Conservation (phyloP, 2,329 filamentous ascomycete genomes). For the Rhynchosporium agropyri region DNA sequence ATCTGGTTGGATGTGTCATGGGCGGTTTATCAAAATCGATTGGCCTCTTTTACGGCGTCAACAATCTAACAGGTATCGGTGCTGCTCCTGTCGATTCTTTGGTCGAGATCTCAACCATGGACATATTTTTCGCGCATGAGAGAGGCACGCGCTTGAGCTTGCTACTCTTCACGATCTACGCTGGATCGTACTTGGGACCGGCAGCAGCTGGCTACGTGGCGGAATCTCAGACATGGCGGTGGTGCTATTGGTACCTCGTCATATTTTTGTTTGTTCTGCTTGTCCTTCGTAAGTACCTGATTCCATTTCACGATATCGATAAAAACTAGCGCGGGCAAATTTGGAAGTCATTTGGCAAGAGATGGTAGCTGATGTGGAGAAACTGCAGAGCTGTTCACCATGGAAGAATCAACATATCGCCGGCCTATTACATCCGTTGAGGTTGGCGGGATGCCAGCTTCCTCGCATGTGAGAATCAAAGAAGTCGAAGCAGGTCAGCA, state of each 20-base stretch:
- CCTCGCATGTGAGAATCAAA: background rate
- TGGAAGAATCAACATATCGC: slow-evolving; percentile 22
- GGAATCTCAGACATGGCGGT: slow-evolving; percentile 23
- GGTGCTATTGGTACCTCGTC: slow-evolving; percentile 26
- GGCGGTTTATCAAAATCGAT: slow-evolving; percentile 23
- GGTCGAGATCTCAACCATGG: slow-evolving; percentile 27
- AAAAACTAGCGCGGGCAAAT: background rate
- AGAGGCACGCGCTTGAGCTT: slow-evolving; percentile 24
- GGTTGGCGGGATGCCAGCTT: slow-evolving; percentile 1
- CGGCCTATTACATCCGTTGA: slow-evolving; percentile 8
- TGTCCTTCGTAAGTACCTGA: slow-evolving; percentile 8
- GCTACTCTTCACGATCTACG: slow-evolving; percentile 20
- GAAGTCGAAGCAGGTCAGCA: background rate
- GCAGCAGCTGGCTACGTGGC: slow-evolving; percentile 27
- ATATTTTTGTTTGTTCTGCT: slow-evolving; percentile 23
- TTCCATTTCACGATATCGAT: background rate
- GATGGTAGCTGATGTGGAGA: background rate
- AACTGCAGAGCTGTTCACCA: slow-evolving; percentile 16
- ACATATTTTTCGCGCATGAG: slow-evolving; percentile 28
- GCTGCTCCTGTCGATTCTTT: slow-evolving; percentile 26
- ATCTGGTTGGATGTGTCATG: slow-evolving; percentile 23
- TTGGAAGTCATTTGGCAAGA: background rate
- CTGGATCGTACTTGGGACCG: slow-evolving; percentile 26
- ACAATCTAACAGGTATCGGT: slow-evolving; percentile 27
- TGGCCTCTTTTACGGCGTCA: slow-evolving; percentile 24